Conservation (phyloP, 106 monocot species). For the Dioscorea alata region DNA sequence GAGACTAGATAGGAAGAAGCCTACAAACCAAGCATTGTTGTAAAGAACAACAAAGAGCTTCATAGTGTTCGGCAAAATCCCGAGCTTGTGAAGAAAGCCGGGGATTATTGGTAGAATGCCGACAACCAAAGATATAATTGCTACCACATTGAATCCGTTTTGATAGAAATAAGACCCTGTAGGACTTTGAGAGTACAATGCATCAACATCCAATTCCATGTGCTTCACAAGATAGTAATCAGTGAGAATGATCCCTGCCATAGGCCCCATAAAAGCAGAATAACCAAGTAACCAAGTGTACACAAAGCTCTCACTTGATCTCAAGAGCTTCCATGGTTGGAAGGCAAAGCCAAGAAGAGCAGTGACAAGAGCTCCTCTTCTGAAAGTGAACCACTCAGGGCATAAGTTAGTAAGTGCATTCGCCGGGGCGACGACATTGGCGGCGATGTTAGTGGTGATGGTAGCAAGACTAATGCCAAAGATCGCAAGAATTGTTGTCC, state of each 20-base stretch:
- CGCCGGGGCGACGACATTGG: slow-evolving; percentile 88
- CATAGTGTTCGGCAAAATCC: slow-evolving; percentile 29
- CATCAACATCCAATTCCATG: slow-evolving; percentile 59
- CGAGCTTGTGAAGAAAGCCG: slow-evolving; percentile 65
- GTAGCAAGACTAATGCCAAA: slow-evolving; percentile 84
- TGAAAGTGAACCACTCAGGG: slow-evolving; percentile 58
- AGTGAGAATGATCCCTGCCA: slow-evolving; percentile 58
- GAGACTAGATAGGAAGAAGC: slow-evolving; percentile 58
- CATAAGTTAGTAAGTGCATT: slow-evolving; percentile 66
- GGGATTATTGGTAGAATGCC: slow-evolving; percentile 70
- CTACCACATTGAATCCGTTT: slow-evolving; percentile 44
- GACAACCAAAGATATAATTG: slow-evolving; percentile 52
- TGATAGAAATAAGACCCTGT: slow-evolving; percentile 48
- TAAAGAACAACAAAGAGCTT: slow-evolving; percentile 42
- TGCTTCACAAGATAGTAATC: slow-evolving; percentile 75
- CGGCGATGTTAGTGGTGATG: slow-evolving; percentile 93
- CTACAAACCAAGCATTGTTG: slow-evolving; percentile 84
- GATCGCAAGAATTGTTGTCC: slow-evolving; percentile 51
- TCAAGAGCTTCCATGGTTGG: slow-evolving; percentile 82
- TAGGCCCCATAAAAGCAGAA: slow-evolving; percentile 85
- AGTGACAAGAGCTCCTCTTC: slow-evolving; percentile 62
- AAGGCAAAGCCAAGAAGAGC: slow-evolving; percentile 64
- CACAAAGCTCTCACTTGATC: slow-evolving; percentile 85
- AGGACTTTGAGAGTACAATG: slow-evolving; percentile 30
- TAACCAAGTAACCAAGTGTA: slow-evolving; percentile 90